Percentiles rank a stretch among this genome's conserved stretches.
Evolutionary conservation across 257 asterid species (phyloP).

Genomic region (Solanum virginianum): DNA sequence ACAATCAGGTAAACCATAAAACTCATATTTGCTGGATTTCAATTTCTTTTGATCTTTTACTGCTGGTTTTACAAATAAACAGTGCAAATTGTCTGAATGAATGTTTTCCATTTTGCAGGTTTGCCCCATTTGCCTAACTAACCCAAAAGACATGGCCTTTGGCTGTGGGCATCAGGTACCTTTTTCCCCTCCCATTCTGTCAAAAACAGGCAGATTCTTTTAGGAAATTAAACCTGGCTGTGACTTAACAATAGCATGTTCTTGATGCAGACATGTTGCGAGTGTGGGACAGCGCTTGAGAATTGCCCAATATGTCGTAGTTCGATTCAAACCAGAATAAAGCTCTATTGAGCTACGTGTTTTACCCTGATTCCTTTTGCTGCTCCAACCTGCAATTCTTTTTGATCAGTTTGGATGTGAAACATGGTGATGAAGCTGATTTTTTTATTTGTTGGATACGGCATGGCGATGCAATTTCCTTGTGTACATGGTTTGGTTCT

Average conservation of each 20-base stretch:
- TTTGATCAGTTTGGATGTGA: neutral
- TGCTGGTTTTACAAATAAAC: neutral
- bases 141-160: constrained; percentile 91
- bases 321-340: constrained; percentile 59
- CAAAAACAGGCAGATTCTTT: neutral
- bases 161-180: constrained; percentile 97
- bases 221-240: neutral
- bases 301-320: constrained; percentile 76
- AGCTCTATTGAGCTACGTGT: constrained; percentile 43
- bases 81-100: neutral
- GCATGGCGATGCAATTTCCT: neutral
- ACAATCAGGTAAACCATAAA: constrained; percentile 43
- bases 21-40: neutral
- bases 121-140: constrained; percentile 82
- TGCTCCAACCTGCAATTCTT: neutral
- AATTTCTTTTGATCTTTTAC: neutral
- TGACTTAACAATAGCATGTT: neutral
- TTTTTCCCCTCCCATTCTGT: neutral
- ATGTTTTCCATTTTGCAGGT: constrained; percentile 27
- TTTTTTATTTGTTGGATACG: neutral
- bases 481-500: neutral
- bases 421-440: neutral
- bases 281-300: constrained; percentile 54
- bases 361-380: neutral
- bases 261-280: constrained; percentile 56